phyloP scores from a whole-genome alignment of 352 stramenopile species.

The Globisporangium splendens region DNA sequence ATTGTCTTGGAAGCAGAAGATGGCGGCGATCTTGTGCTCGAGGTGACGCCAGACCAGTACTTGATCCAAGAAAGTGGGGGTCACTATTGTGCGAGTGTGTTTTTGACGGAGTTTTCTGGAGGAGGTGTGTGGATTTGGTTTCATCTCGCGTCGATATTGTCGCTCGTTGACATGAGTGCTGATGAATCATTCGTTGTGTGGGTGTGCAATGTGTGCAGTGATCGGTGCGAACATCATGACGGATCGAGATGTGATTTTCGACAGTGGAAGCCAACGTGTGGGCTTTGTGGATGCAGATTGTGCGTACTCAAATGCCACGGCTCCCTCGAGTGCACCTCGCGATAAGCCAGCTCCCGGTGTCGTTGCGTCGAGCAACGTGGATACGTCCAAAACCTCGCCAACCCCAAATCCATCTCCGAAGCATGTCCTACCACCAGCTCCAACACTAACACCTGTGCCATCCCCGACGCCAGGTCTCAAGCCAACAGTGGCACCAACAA shows the following conservation, averaged over 20 bases:
- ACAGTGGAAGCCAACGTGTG: slow-evolving; percentile 60
- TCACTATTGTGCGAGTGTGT: slow-evolving; percentile 60
- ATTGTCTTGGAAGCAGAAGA: slow-evolving; percentile 60
- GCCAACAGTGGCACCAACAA: neutral
- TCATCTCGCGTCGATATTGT: neutral
- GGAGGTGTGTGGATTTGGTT: slow-evolving; percentile 39
- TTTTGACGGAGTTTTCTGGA: slow-evolving; percentile 60
- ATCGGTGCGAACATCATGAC: slow-evolving; percentile 86
- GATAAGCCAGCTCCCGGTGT: slow-evolving; percentile 8
- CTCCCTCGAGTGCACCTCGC: slow-evolving; percentile 12
- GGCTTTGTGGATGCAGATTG: slow-evolving; percentile 79
- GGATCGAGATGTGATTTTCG: slow-evolving; percentile 81
- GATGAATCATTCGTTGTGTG: neutral
- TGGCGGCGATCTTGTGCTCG: slow-evolving; percentile 51
- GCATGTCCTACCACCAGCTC: slow-evolving; percentile 5
- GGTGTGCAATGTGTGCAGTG: slow-evolving; percentile 23
- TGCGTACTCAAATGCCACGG: slow-evolving; percentile 9
- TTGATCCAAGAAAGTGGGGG: slow-evolving; percentile 34
- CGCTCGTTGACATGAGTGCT: neutral
- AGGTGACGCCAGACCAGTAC: slow-evolving; percentile 66
- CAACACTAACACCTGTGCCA: slow-evolving; percentile 6
- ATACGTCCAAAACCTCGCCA: slow-evolving; percentile 3
- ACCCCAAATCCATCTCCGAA: slow-evolving; percentile 8
- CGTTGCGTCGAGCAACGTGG: slow-evolving; percentile 8
- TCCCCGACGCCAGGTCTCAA: neutral